Conservation (phyloP, 2,329 filamentous ascomycete genomes). For the Hymenoscyphus repandus region DNA sequence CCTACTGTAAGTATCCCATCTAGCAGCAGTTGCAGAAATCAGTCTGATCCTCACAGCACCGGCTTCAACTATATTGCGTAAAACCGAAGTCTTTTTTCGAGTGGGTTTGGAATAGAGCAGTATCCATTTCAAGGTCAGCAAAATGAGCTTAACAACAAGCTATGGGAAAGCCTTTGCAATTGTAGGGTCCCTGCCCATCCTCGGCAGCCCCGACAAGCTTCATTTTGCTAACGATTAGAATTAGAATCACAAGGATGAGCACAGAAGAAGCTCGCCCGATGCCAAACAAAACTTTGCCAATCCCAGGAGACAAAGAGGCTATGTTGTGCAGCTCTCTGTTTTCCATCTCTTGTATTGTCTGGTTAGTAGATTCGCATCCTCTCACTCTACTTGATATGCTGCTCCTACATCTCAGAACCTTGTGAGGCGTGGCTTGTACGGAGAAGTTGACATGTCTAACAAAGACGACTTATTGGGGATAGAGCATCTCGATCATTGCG, state of each 20-base stretch:
- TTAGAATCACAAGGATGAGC: neutral
- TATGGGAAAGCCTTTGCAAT: neutral
- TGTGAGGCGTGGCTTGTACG: neutral
- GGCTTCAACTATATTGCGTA: no score
- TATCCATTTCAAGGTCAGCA: neutral
- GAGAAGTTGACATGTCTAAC: neutral
- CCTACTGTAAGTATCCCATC: no score
- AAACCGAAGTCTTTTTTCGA: neutral
- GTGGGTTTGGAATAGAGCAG: neutral
- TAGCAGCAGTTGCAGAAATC: no score
- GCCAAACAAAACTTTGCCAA: neutral
- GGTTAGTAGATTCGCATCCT: neutral
- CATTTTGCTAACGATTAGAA: neutral
- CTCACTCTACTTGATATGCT: neutral
- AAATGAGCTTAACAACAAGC: neutral
- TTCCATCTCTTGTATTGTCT: neutral
- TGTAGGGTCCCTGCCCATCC: neutral
- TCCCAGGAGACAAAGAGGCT: neutral
- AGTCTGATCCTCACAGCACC: no score
- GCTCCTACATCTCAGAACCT: neutral
- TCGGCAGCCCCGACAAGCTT: no score
- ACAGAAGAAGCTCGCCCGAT: neutral
- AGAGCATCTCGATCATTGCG: neutral
- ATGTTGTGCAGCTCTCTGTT: neutral
- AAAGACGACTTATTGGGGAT: neutral